A percentile compares a stretch with the other conserved stretches of the same genome.
Evolutionary conservation across 306 rosid genomes (phyloP).

Genomic region (Quercus cerris): DNA sequence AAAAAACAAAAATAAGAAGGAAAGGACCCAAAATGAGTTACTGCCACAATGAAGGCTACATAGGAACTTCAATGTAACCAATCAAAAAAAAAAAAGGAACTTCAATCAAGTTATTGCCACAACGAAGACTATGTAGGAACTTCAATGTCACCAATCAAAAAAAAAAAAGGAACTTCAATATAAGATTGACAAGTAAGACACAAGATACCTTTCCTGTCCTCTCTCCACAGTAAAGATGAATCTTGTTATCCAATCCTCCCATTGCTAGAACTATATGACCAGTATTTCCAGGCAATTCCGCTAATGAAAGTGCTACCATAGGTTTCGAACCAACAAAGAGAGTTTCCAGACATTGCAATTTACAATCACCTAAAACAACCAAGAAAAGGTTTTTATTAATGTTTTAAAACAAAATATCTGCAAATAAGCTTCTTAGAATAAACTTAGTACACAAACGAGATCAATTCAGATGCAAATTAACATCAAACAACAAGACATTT

Average conservation of each 20-base stretch:
- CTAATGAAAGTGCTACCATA: constrained; percentile 83
- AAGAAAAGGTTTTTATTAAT: not conserved
- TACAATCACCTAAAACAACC: constrained; percentile 65
- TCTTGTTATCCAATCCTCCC: constrained; percentile 97
- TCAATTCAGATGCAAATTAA: not conserved
- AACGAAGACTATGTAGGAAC: constrained; percentile 1
- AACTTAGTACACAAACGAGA: not conserved
- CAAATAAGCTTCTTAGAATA: constrained; percentile 1
- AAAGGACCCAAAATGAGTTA: not conserved
- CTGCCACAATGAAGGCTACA: constrained; percentile 1
- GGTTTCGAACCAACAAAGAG: constrained; percentile 73
- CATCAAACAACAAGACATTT: not conserved
- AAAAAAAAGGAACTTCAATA: not conserved
- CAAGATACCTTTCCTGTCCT: constrained; percentile 68
- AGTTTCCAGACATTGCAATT: constrained; percentile 56
- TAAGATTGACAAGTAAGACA: constrained; percentile 11
- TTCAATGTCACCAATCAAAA: not conserved
- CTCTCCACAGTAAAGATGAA: constrained; percentile 84
- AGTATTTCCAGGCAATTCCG: constrained; percentile 73
- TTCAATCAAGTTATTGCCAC: not conserved
- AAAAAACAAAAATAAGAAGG: constrained; percentile 5
- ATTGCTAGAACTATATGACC: constrained; percentile 72
- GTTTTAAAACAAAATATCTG: not conserved
- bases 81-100: too few relatives aligned
- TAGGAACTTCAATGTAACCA: not conserved